Conservation (phyloP, 192 early-diverging fungal species). For the Spinellus fusiger region DNA sequence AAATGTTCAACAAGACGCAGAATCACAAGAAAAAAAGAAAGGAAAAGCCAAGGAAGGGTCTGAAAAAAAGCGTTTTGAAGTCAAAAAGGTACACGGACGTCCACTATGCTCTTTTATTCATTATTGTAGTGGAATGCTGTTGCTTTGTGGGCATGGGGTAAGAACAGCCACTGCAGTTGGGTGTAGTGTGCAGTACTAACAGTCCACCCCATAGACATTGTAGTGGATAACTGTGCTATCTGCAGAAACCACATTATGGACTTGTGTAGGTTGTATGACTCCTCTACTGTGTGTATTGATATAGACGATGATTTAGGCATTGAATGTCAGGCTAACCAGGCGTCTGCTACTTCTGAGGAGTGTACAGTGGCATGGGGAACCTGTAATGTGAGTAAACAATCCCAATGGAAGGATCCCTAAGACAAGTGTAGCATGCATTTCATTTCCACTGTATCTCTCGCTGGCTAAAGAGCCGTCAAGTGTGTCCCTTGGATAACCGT, state of each 20-base stretch:
- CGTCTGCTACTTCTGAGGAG: slow-evolving; percentile 83
- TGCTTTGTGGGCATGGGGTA: slow-evolving; percentile 98
- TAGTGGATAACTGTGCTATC: slow-evolving; percentile 97
- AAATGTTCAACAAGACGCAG: neutral
- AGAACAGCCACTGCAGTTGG: neutral
- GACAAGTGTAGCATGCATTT: slow-evolving; percentile 78
- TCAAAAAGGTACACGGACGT: slow-evolving; percentile 87
- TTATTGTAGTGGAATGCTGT: slow-evolving; percentile 90
- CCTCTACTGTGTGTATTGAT: neutral
- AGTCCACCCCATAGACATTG: slow-evolving; percentile 67
- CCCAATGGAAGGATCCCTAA: neutral
- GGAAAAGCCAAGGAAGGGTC: slow-evolving; percentile 51
- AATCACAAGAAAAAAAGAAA: slow-evolving; percentile 22
- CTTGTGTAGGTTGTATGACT: slow-evolving; percentile 59
- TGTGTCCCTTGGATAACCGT: slow-evolving; percentile 97
- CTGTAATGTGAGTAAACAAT: slow-evolving; percentile 67
- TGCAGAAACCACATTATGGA: slow-evolving; percentile 99
- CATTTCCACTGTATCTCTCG: slow-evolving; percentile 98
- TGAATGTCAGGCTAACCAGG: slow-evolving; percentile 98
- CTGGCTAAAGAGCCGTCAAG: slow-evolving; percentile 94
- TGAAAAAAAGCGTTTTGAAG: slow-evolving; percentile 83
- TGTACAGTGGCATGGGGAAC: slow-evolving; percentile 97
- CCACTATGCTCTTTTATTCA: neutral
- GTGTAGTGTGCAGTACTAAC: neutral
- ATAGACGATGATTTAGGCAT: slow-evolving; percentile 52